phyloP scores from a whole-genome alignment of 176 grass and related monocot genomes.

The Alloteropsis semialata region DNA sequence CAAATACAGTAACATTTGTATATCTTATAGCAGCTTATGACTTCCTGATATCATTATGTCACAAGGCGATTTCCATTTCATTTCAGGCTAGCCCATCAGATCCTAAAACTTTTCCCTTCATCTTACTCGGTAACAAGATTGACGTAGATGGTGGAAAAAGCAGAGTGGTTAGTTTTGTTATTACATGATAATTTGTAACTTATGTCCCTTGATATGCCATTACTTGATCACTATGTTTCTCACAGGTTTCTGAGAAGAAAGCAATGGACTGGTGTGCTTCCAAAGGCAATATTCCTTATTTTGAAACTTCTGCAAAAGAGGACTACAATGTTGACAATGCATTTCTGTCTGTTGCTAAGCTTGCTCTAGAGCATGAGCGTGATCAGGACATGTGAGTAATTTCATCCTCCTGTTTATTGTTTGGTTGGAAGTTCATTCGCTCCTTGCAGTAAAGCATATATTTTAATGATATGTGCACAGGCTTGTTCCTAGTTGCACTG shows the following conservation, averaged over 20 bases:
- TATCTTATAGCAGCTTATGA: constrained; percentile 18
- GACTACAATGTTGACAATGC: constrained; percentile 86
- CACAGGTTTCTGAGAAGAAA: constrained; percentile 94
- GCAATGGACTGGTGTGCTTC: constrained; percentile 91
- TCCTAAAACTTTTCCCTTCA: constrained; percentile 93
- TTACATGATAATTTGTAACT: constrained; percentile 1
- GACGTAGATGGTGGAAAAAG: constrained; percentile 98
- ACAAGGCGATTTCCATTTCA: constrained; percentile 13
- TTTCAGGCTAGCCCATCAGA: constrained; percentile 88
- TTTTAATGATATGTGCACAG: neutral
- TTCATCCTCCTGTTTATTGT: neutral
- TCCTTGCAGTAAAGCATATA: constrained; percentile 13
- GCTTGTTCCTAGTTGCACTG: neutral
- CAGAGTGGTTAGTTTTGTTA: constrained; percentile 76
- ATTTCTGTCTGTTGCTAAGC: constrained; percentile 84
- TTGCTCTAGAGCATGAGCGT: constrained; percentile 84
- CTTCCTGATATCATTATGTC: constrained; percentile 26
- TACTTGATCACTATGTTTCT: constrained; percentile 3
- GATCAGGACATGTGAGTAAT: constrained; percentile 96
- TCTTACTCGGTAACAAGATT: constrained; percentile 97
- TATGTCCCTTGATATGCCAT: neutral
- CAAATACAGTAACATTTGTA: neutral
- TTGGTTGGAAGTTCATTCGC: constrained; percentile 7
- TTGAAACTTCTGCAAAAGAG: constrained; percentile 96
- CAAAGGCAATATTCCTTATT: constrained; percentile 93